Evolutionary conservation across 1,284 basidiomycete genomes (phyloP).

Genomic region (Rhodofomes roseus): DNA sequence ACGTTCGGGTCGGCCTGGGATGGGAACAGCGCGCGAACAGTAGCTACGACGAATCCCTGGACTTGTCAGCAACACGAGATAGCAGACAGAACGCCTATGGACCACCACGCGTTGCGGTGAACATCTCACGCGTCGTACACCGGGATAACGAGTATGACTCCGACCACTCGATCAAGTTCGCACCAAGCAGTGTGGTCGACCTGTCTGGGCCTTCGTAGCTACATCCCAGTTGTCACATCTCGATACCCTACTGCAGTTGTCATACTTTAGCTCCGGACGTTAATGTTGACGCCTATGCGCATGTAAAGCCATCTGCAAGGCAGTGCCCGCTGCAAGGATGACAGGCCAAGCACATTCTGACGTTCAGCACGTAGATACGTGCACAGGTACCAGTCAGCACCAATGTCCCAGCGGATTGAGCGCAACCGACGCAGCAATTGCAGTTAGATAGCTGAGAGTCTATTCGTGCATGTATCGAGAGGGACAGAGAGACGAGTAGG

Average conservation of each 20-base stretch:
- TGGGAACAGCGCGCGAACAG: not conserved
- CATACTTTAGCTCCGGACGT: no score
- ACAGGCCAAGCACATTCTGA: no score
- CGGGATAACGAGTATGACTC: not conserved
- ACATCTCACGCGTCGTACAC: conserved; percentile 2
- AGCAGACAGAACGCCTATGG: not conserved
- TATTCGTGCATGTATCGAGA: not conserved
- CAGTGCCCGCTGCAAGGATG: no score
- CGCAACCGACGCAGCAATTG: no score
- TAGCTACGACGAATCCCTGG: not conserved
- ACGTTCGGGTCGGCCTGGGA: not conserved
- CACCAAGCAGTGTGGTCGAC: not conserved
- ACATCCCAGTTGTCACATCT: not conserved
- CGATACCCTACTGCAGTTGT: not conserved
- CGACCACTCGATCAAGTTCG: not conserved
- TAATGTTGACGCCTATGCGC: no score
- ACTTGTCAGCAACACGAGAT: not conserved
- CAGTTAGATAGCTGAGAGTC: not conserved
- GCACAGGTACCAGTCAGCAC: no score
- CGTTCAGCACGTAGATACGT: no score
- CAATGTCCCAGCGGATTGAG: no score
- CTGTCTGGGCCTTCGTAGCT: not conserved
- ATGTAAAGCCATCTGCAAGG: no score
- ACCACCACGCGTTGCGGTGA: not conserved
- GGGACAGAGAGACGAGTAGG: no score